These are phyloP conservation scores for Arthrocladium fulminans DNA, from an alignment of 2,329 filamentous ascomycete species.

Conservation along the genomic window DNA sequence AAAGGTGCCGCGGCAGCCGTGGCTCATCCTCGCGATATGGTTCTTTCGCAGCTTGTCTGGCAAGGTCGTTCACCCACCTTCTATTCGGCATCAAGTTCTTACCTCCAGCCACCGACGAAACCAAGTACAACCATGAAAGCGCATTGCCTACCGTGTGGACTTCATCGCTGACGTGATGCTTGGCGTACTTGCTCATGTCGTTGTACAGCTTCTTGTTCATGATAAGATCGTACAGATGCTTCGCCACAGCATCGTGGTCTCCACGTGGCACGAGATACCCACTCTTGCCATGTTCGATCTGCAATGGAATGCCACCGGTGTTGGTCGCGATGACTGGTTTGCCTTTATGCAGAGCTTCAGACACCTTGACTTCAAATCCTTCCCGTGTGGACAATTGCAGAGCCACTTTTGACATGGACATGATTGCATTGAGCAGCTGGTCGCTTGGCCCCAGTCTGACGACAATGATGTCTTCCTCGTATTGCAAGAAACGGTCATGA, in stretches of 20 bases:
- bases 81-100: slow-evolving; percentile 50
- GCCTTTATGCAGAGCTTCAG: slow-evolving; percentile 71
- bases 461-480: slow-evolving; percentile 59
- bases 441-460: slow-evolving; percentile 71
- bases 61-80: slow-evolving; percentile 66
- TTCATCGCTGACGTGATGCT: slow-evolving; percentile 64
- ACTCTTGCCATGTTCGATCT: slow-evolving; percentile 62
- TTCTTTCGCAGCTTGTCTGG: slow-evolving; percentile 53
- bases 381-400: slow-evolving; percentile 74
- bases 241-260: slow-evolving; percentile 61
- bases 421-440: slow-evolving; percentile 67
- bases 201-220: slow-evolving; percentile 56
- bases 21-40: slow-evolving; percentile 54
- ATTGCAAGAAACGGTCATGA: slow-evolving; percentile 52
- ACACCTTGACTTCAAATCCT: slow-evolving; percentile 81
- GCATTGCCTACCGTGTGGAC: slow-evolving; percentile 74
- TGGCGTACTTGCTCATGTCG: slow-evolving; percentile 57
- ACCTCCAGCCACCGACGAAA: slow-evolving; percentile 54
- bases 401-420: slow-evolving; percentile 63
- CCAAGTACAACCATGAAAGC: slow-evolving; percentile 69
- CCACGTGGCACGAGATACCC: slow-evolving; percentile 66
- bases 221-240: slow-evolving; percentile 57
- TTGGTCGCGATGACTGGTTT: slow-evolving; percentile 66
- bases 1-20: slow-evolving; percentile 43
- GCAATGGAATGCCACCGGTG: slow-evolving; percentile 71